A percentile compares a stretch with the other conserved stretches of the same genome.
These are phyloP conservation scores for Ilex aquifolium DNA, from an alignment of 257 asterid genomes.

Conservation along the genomic window DNA sequence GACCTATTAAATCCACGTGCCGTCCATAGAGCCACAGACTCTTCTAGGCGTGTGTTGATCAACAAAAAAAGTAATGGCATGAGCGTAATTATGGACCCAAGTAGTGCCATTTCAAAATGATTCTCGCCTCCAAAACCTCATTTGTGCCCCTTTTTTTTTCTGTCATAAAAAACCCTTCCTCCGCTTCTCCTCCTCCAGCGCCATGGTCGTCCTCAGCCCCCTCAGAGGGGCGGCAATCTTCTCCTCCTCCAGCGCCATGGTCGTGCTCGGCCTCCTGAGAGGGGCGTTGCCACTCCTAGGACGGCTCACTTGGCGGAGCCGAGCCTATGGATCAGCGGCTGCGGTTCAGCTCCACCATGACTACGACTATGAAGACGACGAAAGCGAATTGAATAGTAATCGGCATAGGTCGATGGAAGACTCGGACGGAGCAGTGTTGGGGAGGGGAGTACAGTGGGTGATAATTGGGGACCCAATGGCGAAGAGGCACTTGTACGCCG, in stretches of 20 bases:
- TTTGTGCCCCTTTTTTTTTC: too few species aligned
- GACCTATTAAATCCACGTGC: too few species aligned
- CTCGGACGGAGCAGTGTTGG: constrained; percentile 49
- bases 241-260: constrained; percentile 36
- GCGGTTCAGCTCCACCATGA: constrained; percentile 50
- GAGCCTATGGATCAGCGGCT: constrained; percentile 64
- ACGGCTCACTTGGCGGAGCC: constrained; percentile 12
- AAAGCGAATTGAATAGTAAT: constrained; percentile 9
- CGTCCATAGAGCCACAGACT: too few species aligned
- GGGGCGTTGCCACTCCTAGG: constrained; percentile 33
- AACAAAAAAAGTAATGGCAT: too few species aligned
- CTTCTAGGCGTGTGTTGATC: too few species aligned
- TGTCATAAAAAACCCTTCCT: too few species aligned
- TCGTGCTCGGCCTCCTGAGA: constrained; percentile 50
- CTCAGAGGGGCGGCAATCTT: constrained; percentile 34
- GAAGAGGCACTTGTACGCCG: constrained; percentile 71
- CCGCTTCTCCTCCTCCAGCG: constrained; percentile 6
- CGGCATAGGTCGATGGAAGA: constrained; percentile 29
- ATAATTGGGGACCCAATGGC: constrained; percentile 84
- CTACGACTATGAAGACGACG: constrained; percentile 17
- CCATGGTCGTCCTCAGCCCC: constrained; percentile 59
- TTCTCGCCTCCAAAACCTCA: too few species aligned
- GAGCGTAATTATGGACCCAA: too few species aligned
- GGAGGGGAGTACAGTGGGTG: constrained; percentile 88
- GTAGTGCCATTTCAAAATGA: too few species aligned